Evolutionary conservation across 768 basidiomycete species (phyloP).

Genomic region (Leccinum rimulosum): DNA sequence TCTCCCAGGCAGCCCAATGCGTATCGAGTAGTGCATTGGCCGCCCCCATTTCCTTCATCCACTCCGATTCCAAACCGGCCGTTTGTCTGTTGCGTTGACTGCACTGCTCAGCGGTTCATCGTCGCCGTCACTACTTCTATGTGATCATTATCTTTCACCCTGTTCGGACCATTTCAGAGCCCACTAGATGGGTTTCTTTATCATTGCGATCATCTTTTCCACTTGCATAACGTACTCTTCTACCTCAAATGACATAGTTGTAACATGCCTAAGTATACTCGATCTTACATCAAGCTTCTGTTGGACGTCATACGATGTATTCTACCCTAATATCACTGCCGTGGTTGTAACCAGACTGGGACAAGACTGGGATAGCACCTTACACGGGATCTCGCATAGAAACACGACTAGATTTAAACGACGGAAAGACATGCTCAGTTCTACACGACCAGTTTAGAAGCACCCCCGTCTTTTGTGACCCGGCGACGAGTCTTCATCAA

Average conservation of each 20-base stretch:
- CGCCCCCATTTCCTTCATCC: background rate
- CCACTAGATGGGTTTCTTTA: constrained; percentile 1
- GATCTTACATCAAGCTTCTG: constrained; percentile 3
- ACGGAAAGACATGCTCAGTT: constrained; percentile 2
- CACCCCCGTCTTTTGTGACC: constrained; percentile 64
- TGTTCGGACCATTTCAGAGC: constrained; percentile 1
- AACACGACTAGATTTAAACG: background rate
- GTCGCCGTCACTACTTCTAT: background rate
- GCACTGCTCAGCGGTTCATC: background rate
- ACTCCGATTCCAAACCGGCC: background rate
- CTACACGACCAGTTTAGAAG: constrained; percentile 46
- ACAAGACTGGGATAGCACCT: background rate
- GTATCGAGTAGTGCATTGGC: constrained; percentile 16
- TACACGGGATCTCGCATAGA: background rate
- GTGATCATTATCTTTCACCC: background rate
- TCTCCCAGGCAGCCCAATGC: constrained; percentile 34
- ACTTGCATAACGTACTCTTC: constrained; percentile 13
- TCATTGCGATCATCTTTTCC: constrained; percentile 11
- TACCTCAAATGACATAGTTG: constrained; percentile 3
- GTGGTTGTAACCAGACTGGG: constrained; percentile 14
- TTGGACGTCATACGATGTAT: constrained; percentile 18
- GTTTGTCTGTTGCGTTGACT: background rate
- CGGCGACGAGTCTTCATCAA: constrained; percentile 60
- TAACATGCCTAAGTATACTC: constrained; percentile 18
- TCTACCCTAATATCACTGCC: constrained; percentile 15